phyloP scores from a whole-genome alignment of 2,329 filamentous ascomycete genomes.

The Lachnellula cervina region DNA sequence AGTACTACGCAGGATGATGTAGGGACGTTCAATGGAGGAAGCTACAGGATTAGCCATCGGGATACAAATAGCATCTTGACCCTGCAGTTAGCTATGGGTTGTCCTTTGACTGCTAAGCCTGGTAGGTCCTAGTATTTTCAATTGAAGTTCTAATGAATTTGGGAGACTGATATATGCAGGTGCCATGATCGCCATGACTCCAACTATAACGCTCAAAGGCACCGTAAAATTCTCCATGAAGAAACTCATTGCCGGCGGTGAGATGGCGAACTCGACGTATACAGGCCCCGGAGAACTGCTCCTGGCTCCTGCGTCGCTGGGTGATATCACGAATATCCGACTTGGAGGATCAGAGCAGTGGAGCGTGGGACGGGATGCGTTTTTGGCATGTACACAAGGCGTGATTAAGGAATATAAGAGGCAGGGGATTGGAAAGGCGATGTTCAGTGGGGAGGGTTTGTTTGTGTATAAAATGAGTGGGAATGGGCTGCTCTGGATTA shows the following conservation, averaged over 20 bases:
- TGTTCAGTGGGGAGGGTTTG: constrained; percentile 89
- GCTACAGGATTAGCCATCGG: constrained; percentile 86
- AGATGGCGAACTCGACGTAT: constrained; percentile 73
- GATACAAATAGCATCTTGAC: constrained; percentile 89
- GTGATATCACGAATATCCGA: constrained; percentile 78
- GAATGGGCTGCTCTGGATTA: constrained; percentile 78
- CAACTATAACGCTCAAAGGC: constrained; percentile 78
- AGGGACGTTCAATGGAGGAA: constrained; percentile 95
- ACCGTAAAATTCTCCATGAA: constrained; percentile 82
- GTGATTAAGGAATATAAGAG: constrained; percentile 82
- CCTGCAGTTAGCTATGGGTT: constrained; percentile 83
- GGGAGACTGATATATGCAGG: constrained; percentile 41
- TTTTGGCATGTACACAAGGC: constrained; percentile 80
- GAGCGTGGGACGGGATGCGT: constrained; percentile 83
- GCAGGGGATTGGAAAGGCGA: constrained; percentile 80
- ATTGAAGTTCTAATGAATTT: neutral
- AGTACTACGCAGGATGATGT: constrained; percentile 70
- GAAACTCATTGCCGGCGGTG: constrained; percentile 79
- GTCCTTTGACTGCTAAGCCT: constrained; percentile 75
- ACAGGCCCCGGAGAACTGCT: constrained; percentile 89
- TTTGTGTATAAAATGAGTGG: constrained; percentile 87
- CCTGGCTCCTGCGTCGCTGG: constrained; percentile 72
- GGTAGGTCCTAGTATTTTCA: constrained; percentile 38
- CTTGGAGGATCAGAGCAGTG: constrained; percentile 69
- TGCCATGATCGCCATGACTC: constrained; percentile 92